Base-by-base conservation (phyloP, 2,329 filamentous ascomycete genomes). In the Pseudogymnoascus sp. region DNA sequence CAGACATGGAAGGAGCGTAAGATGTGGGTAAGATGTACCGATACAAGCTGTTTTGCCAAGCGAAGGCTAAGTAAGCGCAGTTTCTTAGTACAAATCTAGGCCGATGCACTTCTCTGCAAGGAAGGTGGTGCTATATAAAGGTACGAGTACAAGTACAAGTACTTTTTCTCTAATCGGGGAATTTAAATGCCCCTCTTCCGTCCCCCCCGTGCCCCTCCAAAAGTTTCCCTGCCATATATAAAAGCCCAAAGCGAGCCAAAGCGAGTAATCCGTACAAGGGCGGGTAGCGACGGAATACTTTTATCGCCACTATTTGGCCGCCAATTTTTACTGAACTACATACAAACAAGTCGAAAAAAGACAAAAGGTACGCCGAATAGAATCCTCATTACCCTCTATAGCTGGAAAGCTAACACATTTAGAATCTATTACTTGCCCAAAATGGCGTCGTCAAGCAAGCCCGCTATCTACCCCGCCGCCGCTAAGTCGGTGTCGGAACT, bases 401-500 rank as follows among this genome's bases (percentile, higher is more conserved):
- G 47, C 47, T 34, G 10, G 26, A 57, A 57, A 57, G 5, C 47
- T 57, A 12, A 57, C 47, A 57, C 47, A 12, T 57, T 6, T 12
- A 57, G 47, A 18, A 54, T 14, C 23, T 29, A 51, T 16, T 31
- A 11, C 16, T 57, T 57, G 47, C 47, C 47, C 47, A 57, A 5
- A 18, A 57, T 57, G 47, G 47, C 45, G 7, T 11, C 47, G 7
- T 57, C 47, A 23, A 70, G 63, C 40, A 68, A 69, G 63, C 70
- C 71, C 47, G 68, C 64, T 12, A 65, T 64, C 26, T 64, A 66
- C n/a, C 67, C 68, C 60, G 64, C 67, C 18, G 73, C 74, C 36
- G 79, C 79, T 60, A 72, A 85, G 71, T 87, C 86, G 64, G 89
- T 93, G 68, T 89, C 87, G 54, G 87, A 96, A 77, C 86, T 97